These are phyloP conservation scores for Arthrocladium fulminans DNA, from an alignment of 2,329 filamentous ascomycete species.

Conservation along the genomic window DNA sequence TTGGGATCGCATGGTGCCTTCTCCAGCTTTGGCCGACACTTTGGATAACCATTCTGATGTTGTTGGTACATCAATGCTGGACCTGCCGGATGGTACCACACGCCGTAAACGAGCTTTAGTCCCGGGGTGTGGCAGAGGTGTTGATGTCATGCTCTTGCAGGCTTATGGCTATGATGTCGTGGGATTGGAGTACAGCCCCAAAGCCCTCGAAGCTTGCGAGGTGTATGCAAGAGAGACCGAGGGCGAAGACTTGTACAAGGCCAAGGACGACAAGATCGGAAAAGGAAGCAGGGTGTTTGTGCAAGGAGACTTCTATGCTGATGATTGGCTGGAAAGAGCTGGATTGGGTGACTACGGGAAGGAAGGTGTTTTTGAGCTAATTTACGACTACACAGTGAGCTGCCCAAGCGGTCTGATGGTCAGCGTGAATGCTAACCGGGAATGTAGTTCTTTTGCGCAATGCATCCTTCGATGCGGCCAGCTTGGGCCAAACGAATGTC, in stretches of 20 bases:
- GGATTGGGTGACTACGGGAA: slow-evolving; percentile 22
- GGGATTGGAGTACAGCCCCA: slow-evolving; percentile 59
- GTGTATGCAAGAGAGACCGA: slow-evolving; percentile 27
- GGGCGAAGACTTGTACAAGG: slow-evolving; percentile 27
- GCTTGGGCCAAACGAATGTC: slow-evolving; percentile 49
- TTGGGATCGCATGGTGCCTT: slow-evolving; percentile 52
- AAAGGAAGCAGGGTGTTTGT: slow-evolving; percentile 34
- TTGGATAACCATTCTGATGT: slow-evolving; percentile 33
- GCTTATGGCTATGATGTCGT: slow-evolving; percentile 68
- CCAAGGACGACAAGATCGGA: slow-evolving; percentile 29
- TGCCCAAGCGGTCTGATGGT: neutral
- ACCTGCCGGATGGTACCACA: slow-evolving; percentile 31
- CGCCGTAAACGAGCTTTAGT: slow-evolving; percentile 55
- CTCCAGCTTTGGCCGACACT: slow-evolving; percentile 50
- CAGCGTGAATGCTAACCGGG: neutral
- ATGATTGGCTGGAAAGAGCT: slow-evolving; percentile 33
- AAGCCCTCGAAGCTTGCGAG: slow-evolving; percentile 35
- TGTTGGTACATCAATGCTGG: slow-evolving; percentile 28
- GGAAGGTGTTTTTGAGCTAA: slow-evolving; percentile 37
- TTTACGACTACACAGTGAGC: slow-evolving; percentile 55
- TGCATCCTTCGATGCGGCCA: slow-evolving; percentile 47
- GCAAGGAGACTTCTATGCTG: slow-evolving; percentile 38
- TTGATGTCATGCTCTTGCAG: slow-evolving; percentile 69
- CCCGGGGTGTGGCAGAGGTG: slow-evolving; percentile 72
- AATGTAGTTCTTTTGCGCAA: slow-evolving; percentile 52